Base-by-base conservation (phyloP, 1,284 basidiomycete genomes). In the Cutaneotrichosporon spelunceum region DNA sequence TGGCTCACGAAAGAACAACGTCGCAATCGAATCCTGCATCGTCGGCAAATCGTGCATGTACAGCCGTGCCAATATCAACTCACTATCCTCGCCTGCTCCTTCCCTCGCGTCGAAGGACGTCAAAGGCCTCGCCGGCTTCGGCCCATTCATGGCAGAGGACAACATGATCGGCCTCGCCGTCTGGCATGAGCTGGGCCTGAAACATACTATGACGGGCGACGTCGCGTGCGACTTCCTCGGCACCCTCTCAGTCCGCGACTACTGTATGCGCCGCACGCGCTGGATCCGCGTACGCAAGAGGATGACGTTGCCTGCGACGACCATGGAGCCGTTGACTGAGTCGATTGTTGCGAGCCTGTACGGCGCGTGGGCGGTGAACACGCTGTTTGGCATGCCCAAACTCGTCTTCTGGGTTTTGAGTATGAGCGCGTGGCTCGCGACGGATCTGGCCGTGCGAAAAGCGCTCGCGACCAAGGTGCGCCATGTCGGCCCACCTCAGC, bases 1-100 rank as follows among this genome's bases (percentile, higher is more conserved):
- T 11, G 26, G 57, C 59, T 59, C 11, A 49, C 50, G n/a, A 10
- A 59, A 79, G 78, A 78, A 79, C 68, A 70, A 87, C 0, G 81
- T 90, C 53, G 88, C 87, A 5, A 80, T 97, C 60, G 96, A 97
- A 57, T 95, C 92, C 0, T 99, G 96, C 76, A 92, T 99, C 14
- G 90, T 98, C 68, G 96, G 96, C 67, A 99, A 99, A 80, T 94
- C 92, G 60, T 94, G 93, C 78, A 78, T 99, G 65, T 99, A 94
- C 79, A 88, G 91, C 52, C 89, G 91, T 57, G 89, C 90, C 39
- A 93, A 96, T 75, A 79, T 80, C 53, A 60, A 56, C 34, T 61
- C 70, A 16, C 69, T 78, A 23, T 63, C 69, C 5, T 71, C 75
- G 2, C 77, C 76, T 19, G 72, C 76, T 2, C 73, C 72, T 4